Conservation (phyloP, 2,329 filamentous ascomycete genomes). For the Pseudogymnoascus sp. region DNA sequence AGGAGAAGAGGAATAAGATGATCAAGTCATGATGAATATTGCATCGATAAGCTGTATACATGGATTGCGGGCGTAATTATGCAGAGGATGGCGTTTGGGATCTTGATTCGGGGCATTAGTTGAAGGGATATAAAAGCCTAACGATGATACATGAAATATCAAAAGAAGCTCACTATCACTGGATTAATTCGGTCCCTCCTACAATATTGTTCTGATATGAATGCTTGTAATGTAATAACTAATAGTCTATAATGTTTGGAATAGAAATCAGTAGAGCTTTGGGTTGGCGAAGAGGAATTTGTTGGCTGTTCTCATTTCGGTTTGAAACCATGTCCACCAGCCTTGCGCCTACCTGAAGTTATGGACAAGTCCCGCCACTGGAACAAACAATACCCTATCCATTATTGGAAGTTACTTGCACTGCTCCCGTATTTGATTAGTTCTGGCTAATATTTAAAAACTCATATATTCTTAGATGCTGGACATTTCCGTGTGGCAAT, state of each 20-base stretch:
- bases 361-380: background rate
- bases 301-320: background rate
- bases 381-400: background rate
- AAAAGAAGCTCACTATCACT: constrained; percentile 8
- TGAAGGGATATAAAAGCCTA: background rate
- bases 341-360: background rate
- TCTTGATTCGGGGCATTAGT: background rate
- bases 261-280: background rate
- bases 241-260: background rate
- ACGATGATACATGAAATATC: constrained; percentile 4
- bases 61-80: constrained; percentile 14
- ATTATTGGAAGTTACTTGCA: background rate
- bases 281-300: background rate
- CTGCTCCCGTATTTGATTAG: background rate
- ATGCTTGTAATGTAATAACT: background rate
- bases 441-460: background rate
- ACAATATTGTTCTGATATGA: too few species aligned
- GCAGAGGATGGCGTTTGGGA: constrained; percentile 17
- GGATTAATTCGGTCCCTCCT: background rate
- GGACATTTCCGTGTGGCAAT: background rate
- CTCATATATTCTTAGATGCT: background rate
- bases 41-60: constrained; percentile 11
- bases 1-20: constrained; percentile 92
- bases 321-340: background rate
- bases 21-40: constrained; percentile 48